These are phyloP conservation scores for Lablab purpureus DNA, from an alignment of 306 rosid genomes.

Conservation along the genomic window DNA sequence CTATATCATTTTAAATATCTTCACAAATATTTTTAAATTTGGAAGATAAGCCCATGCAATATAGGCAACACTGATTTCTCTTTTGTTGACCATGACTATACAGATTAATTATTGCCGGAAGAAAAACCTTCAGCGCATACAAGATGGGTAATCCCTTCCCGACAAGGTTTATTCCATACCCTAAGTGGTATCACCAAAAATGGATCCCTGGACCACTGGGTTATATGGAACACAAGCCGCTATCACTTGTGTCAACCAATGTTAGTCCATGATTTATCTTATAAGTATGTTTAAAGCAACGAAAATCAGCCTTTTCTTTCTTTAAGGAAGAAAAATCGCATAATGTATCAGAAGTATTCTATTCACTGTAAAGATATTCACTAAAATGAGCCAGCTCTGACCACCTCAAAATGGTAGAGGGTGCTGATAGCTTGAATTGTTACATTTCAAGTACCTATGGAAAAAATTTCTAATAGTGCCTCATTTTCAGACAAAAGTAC, in stretches of 20 bases:
- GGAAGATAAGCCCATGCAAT: slow-evolving; percentile 5
- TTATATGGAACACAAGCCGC: too few species aligned
- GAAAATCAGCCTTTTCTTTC: background rate
- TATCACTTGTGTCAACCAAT: too few species aligned
- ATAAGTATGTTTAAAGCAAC: background rate
- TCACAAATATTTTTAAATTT: background rate
- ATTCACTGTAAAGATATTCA: background rate
- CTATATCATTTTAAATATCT: background rate
- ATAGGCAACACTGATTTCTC: background rate
- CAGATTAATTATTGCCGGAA: too few species aligned
- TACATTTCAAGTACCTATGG: background rate
- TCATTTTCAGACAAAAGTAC: background rate
- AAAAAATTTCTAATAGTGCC: background rate
- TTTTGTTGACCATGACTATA: too few species aligned
- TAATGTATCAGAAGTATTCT: background rate
- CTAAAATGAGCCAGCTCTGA: slow-evolving; percentile 8
- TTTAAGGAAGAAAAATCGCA: background rate
- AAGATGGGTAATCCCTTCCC: too few species aligned
- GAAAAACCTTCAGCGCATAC: too few species aligned
- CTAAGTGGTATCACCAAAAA: too few species aligned
- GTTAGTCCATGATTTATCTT: background rate
- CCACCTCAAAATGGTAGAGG: background rate
- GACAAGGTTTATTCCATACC: too few species aligned
- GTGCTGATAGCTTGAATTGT: background rate
- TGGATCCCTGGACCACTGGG: too few species aligned